Evolutionary conservation across 108 stramenopile genomes (phyloP).

Genomic region (Chaetoceros tenuissimus): DNA sequence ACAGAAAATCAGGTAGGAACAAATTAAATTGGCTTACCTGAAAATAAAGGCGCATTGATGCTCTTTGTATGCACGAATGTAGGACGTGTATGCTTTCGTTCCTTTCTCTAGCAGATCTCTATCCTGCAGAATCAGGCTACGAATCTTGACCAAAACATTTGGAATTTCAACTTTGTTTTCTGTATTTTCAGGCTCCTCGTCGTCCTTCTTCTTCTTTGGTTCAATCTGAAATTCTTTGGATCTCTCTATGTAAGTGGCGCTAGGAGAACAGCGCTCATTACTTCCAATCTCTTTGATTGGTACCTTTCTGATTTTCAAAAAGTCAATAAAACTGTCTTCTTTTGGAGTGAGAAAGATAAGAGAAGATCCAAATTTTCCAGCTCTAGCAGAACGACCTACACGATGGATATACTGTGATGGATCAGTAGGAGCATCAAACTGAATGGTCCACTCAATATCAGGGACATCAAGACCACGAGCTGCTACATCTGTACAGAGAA

Average conservation of each 20-base stretch:
- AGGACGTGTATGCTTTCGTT: constrained; percentile 90
- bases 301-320: constrained; percentile 77
- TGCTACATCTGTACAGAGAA: constrained; percentile 96
- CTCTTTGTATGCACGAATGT: constrained; percentile 95
- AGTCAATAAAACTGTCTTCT: constrained; percentile 92
- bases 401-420: constrained; percentile 96
- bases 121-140: constrained; percentile 69
- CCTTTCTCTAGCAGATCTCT: constrained; percentile 95
- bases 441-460: constrained; percentile 94
- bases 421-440: constrained; percentile 95
- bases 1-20: no score
- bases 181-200: constrained; percentile 8
- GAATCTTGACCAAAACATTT: constrained; percentile 59
- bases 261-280: constrained; percentile 45
- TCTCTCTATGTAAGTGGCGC: background rate
- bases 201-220: constrained; percentile 10
- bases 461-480: constrained; percentile 96
- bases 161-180: constrained; percentile 15
- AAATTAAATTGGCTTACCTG: constrained; percentile 32
- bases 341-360: constrained; percentile 83
- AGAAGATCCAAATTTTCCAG: constrained; percentile 79
- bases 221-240: constrained; percentile 7
- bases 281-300: constrained; percentile 51
- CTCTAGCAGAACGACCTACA: constrained; percentile 93
- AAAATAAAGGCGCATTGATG: constrained; percentile 89